These are phyloP conservation scores for Atkinsonella hypoxylon DNA, from an alignment of 2,329 filamentous ascomycete species.

Conservation along the genomic window DNA sequence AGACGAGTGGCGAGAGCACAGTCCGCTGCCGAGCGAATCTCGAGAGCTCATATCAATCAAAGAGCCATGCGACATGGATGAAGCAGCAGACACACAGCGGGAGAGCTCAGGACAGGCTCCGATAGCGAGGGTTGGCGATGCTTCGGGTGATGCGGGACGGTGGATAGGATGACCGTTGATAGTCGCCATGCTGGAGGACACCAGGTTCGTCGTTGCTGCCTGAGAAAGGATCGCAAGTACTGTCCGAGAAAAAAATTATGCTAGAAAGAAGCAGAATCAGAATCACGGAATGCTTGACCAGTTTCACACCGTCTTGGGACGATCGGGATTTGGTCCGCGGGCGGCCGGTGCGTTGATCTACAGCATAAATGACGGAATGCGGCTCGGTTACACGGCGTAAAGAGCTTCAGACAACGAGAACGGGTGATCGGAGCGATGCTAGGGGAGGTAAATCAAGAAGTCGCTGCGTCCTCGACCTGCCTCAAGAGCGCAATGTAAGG, in stretches of 20 bases:
- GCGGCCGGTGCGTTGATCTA: slow-evolving; percentile 1
- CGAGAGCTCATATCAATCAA: slow-evolving; percentile 36
- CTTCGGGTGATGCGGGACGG: slow-evolving; percentile 41
- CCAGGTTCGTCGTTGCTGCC: background rate
- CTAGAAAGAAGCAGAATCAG: background rate
- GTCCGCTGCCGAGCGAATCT: slow-evolving; percentile 44
- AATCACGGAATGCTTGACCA: background rate
- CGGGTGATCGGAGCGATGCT: background rate
- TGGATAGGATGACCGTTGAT: slow-evolving; percentile 18
- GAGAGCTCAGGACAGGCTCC: slow-evolving; percentile 46
- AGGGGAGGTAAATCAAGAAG: background rate
- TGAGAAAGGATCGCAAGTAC: background rate
- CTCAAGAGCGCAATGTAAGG: slow-evolving; percentile 4
- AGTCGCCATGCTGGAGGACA: slow-evolving; percentile 19
- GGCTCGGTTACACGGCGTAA: slow-evolving; percentile 6
- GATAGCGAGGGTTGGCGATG: slow-evolving; percentile 50
- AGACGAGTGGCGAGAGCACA: slow-evolving; percentile 49
- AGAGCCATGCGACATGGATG: slow-evolving; percentile 46
- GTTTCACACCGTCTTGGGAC: background rate
- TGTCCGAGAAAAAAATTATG: background rate
- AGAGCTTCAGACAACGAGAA: background rate
- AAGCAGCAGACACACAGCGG: slow-evolving; percentile 52
- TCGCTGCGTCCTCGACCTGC: slow-evolving; percentile 1
- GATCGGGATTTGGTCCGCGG: slow-evolving; percentile 4
- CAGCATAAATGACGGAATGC: slow-evolving; percentile 5